Evolutionary conservation across 2,329 filamentous ascomycete genomes (phyloP), one percentile per base, ranked within the genome.

Genomic region (Diaporthe sp.): DNA sequence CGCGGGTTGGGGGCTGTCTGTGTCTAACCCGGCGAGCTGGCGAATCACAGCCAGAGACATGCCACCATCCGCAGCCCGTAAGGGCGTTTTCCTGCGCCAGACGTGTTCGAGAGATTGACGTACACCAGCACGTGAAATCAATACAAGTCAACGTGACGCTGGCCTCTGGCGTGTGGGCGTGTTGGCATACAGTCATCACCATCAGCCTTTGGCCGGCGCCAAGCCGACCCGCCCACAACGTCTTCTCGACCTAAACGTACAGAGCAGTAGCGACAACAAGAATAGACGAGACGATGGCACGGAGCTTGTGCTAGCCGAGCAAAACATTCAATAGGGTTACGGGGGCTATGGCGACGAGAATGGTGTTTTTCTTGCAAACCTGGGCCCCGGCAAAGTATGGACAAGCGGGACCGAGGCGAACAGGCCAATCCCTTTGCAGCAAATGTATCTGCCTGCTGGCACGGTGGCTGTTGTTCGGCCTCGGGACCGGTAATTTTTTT

Each of bases 1-100:
- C 30, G 64, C 64, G 64, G 38, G 69, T 72, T 72, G 57, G 69
- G 69, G 69, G 69, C 69, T 72, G 69, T n/a, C 54, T 64, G 57
- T 61, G 33, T 35, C 47, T 19, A 19, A 40, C 38, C 12, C 54
- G 57, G 57, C 69, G 57, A 64, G 42, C 69, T 6, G 33, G 40
- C 69, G 33, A 72, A 72, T 72, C 45, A 64, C 45, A 9, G 33
- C 19, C 19, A 40, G 33, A 30, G 57, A 64, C 38, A 25, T 38
- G 45, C 57, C 57, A 72, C 69, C 69, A 45, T 35, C 42, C n/a
- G n/a, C n/a, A 28, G 69, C 69, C n/a, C 33, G 69, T 54, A 19
- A 72, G 69, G 69, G 69, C 57, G 69, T 42, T 33, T 33, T 19
- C 54, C 30, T 72, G 69, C 69, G 69, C 69, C 69, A 72, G 33